Evolutionary conservation across 78 protist species (phyloP), one percentile per base, ranked within the genome.

Genomic region (Salpingoeca rosetta): DNA sequence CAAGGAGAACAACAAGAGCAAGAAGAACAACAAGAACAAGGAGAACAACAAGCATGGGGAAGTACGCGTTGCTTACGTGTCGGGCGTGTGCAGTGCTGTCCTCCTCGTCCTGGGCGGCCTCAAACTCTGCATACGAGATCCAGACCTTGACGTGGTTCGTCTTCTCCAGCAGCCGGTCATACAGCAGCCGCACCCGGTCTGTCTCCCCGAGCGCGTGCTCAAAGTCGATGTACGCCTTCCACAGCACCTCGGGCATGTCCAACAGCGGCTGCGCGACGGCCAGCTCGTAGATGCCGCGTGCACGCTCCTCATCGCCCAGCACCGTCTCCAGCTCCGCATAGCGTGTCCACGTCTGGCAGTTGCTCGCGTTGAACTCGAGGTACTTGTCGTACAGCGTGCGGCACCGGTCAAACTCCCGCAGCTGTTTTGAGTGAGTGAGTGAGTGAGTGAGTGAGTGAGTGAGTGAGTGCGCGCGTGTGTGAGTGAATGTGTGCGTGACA

Each of bases 241-340:
- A 96, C 25, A 95, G 75, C 7, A 90, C 51, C 86, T 97, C 99
- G 0, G 99, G 99, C 91, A 88, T 87, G 86, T 96, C 99, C 2
- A 98, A 90, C 26, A 43, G 72, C 28, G 92, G 92, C 88, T 97
- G 99, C 38, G n/a, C 87, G 40, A 85, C 28, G 27, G 94, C 99
- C 44, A 97, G 88, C 82, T 93, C 97, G 89, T 42, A 94, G 76
- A 98, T 78, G 7, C 91, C 91, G 22, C 98, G 88, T 2, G 94
- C 90, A 3, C 97, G 86, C 39, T 90, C 93, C 0, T 0, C 36
- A 87, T 97, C 98, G 3, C 91, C 93, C 38, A 97, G 85, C 28
- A 72, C 88, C 0, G 83, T 24, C 91, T 97, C 99, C 43, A 95
- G 80, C 86, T 93, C 95, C 0, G 99, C 97, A 75, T 38, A 78